Percentiles rank a stretch among this genome's conserved stretches.
phyloP scores from a whole-genome alignment of 192 early-diverging fungal genomes.

The Physocladia obscura region DNA sequence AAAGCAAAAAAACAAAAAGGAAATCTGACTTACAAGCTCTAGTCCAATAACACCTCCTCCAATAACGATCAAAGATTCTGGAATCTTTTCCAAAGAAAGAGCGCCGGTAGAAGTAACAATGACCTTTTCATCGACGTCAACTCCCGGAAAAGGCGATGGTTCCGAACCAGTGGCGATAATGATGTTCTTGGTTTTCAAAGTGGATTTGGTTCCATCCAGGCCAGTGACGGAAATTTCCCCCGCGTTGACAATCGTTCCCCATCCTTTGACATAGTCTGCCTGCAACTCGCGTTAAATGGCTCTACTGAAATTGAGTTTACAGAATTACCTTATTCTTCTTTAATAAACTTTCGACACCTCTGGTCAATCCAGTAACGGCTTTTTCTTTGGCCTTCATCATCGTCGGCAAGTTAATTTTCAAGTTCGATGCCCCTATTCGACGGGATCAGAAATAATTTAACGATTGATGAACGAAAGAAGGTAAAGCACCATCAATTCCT shows the following conservation, averaged over 20 bases:
- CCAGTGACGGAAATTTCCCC: slow-evolving; percentile 82
- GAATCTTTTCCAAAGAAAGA: slow-evolving; percentile 87
- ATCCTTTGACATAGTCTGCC: slow-evolving; percentile 88
- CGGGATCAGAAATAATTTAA: too few relatives aligned
- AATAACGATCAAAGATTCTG: slow-evolving; percentile 98
- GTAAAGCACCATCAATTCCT: slow-evolving; percentile 85
- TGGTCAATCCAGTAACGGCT: slow-evolving; percentile 83
- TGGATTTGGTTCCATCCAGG: slow-evolving; percentile 70
- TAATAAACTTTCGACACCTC: slow-evolving; percentile 90
- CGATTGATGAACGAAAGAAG: slow-evolving; percentile 2
- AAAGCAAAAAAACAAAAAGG: background rate
- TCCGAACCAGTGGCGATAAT: slow-evolving; percentile 99
- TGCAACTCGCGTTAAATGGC: slow-evolving; percentile 15
- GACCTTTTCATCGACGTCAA: slow-evolving; percentile 89
- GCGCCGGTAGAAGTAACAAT: slow-evolving; percentile 99
- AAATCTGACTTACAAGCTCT: slow-evolving; percentile 62
- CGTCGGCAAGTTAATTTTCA: slow-evolving; percentile 79
- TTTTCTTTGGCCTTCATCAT: slow-evolving; percentile 92
- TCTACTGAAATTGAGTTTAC: background rate
- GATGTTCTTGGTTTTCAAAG: slow-evolving; percentile 89
- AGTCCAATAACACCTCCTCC: slow-evolving; percentile 99
- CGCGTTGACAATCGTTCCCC: slow-evolving; percentile 75
- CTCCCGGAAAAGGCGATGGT: slow-evolving; percentile 86
- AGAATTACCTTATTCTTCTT: slow-evolving; percentile 91
- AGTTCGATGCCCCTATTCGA: slow-evolving; percentile 23